A percentile compares a stretch with the other conserved stretches of the same genome.
These are phyloP conservation scores for Epichloe sylvatica DNA, from an alignment of 2,329 filamentous ascomycete genomes.

Conservation along the genomic window DNA sequence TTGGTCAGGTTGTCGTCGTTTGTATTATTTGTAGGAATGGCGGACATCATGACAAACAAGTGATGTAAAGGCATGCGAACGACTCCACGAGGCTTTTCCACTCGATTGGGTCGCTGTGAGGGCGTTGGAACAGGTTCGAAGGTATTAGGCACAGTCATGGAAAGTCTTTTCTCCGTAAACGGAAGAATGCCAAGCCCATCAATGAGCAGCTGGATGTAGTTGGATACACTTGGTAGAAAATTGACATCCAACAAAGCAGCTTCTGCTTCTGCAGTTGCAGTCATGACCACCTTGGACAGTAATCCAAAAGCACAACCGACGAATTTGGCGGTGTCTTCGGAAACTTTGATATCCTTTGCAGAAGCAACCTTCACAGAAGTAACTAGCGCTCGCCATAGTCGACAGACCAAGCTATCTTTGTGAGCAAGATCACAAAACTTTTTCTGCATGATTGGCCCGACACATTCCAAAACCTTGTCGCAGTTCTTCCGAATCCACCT, in stretches of 20 bases:
- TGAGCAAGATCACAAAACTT: constrained; percentile 50
- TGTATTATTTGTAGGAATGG: constrained; percentile 30
- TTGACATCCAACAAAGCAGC: constrained; percentile 23
- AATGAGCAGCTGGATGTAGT: constrained; percentile 35
- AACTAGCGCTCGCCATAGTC: constrained; percentile 49
- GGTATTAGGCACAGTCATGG: constrained; percentile 35
- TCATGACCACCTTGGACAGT: constrained; percentile 39
- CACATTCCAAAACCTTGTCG: constrained; percentile 47
- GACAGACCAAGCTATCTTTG: constrained; percentile 36
- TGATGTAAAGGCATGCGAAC: constrained; percentile 50
- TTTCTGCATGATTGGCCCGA: constrained; percentile 44
- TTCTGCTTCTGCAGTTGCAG: neutral
- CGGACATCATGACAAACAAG: constrained; percentile 47
- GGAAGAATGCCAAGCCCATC: constrained; percentile 42
- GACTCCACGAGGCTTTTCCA: constrained; percentile 34
- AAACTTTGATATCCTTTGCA: constrained; percentile 79
- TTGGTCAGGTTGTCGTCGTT: constrained; percentile 32
- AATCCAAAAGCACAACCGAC: constrained; percentile 58
- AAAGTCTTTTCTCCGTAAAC: constrained; percentile 48
- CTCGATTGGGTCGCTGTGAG: constrained; percentile 44
- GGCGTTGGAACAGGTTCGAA: constrained; percentile 53
- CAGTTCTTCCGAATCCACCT: constrained; percentile 75
- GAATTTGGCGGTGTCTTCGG: constrained; percentile 67
- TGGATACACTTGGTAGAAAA: constrained; percentile 41
- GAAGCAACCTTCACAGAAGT: constrained; percentile 52